Percentiles rank a stretch among this genome's conserved stretches.
Evolutionary conservation across 108 stramenopile species (phyloP).

Genomic region (Phaeodactylum tricornutum): DNA sequence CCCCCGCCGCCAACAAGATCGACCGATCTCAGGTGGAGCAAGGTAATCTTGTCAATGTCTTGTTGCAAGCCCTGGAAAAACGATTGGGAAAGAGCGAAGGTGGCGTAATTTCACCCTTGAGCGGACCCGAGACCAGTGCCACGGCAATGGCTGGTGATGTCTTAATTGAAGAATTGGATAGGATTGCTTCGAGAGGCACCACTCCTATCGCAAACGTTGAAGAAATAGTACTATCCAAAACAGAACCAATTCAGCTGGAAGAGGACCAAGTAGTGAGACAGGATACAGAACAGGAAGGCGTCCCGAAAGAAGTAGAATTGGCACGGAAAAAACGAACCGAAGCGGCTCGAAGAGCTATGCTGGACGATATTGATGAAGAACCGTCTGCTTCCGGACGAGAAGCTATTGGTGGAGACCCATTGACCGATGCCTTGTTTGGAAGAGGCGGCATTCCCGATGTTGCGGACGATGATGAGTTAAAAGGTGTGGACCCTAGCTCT

Average conservation of each 20-base stretch:
- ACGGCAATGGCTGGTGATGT: slow-evolving; percentile 80
- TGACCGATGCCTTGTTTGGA: slow-evolving; percentile 39
- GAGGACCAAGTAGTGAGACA: not conserved
- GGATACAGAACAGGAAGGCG: slow-evolving; percentile 1
- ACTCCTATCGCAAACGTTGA: slow-evolving; percentile 11
- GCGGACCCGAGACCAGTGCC: slow-evolving; percentile 69
- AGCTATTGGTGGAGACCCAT: slow-evolving; percentile 24
- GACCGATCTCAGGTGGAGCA: slow-evolving; percentile 66
- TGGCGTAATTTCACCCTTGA: slow-evolving; percentile 6
- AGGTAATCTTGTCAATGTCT: slow-evolving; percentile 69
- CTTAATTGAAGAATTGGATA: slow-evolving; percentile 52
- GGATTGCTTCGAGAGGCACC: slow-evolving; percentile 9
- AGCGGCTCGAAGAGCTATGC: slow-evolving; percentile 27
- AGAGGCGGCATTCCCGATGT: slow-evolving; percentile 20
- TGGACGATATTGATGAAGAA: slow-evolving; percentile 31
- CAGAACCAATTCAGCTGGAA: not conserved
- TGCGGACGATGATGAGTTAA: slow-evolving; percentile 5
- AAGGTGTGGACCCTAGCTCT: not conserved
- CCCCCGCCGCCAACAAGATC: slow-evolving; percentile 72
- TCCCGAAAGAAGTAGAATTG: slow-evolving; percentile 5
- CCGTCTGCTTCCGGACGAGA: slow-evolving; percentile 15
- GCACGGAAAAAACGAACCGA: slow-evolving; percentile 7
- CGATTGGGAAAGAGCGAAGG: slow-evolving; percentile 31
- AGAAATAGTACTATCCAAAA: slow-evolving; percentile 5
- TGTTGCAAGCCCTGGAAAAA: slow-evolving; percentile 62